Percentiles rank a stretch among this genome's conserved stretches.
phyloP scores from a whole-genome alignment of 1,284 basidiomycete species.

The Sphaerobolus stellatus region DNA sequence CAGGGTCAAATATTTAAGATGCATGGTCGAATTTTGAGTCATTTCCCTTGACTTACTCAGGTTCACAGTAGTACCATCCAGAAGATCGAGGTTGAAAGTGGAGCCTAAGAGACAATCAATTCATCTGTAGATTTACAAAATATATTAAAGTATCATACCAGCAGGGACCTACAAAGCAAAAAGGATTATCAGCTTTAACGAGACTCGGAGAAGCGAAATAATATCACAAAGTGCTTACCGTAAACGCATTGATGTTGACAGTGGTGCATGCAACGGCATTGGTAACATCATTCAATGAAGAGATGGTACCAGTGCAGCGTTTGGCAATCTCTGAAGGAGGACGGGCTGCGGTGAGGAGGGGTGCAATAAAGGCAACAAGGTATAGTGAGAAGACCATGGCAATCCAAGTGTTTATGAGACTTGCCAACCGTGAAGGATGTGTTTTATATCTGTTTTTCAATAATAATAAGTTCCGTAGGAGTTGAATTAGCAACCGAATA shows the following conservation, averaged over 20 bases:
- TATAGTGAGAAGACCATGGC: neutral
- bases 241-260: constrained; percentile 48
- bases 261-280: constrained; percentile 46
- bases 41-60: constrained; percentile 33
- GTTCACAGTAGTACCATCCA: constrained; percentile 45
- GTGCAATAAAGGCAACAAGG: neutral
- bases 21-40: neutral
- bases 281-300: constrained; percentile 42
- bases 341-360: neutral
- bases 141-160: neutral
- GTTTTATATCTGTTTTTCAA: too few relatives aligned
- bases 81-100: constrained; percentile 37
- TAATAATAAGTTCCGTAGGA: too few relatives aligned
- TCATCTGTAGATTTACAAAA: neutral
- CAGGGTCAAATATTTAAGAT: neutral
- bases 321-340: constrained; percentile 1
- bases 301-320: constrained; percentile 39
- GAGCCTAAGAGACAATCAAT: neutral
- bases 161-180: constrained; percentile 2
- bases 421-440: too few relatives aligned
- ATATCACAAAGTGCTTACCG: constrained; percentile 24
- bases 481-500: too few relatives aligned
- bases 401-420: too few relatives aligned
- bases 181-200: neutral
- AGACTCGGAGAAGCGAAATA: neutral